Base-by-base conservation (phyloP, 75 land plant species). In the Sequoiadendron giganteum region DNA sequence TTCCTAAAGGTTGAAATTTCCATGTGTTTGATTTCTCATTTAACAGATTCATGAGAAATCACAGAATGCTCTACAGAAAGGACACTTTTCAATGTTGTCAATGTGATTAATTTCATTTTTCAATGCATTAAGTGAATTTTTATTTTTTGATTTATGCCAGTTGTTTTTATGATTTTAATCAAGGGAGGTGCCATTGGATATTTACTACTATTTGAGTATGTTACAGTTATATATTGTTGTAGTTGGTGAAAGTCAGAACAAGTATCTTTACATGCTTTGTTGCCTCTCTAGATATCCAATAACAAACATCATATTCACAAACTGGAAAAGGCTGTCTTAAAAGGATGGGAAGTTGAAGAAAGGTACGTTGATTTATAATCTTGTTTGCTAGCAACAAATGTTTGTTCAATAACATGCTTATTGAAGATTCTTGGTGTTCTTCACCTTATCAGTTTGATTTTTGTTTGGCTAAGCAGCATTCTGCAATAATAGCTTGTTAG, bases 281-380 rank as follows among this genome's bases (percentile, higher is more conserved):
- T 56, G 72, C 54, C 48, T 87, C 9, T 43, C 38, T 84, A 96
- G 97, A 94, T 90, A 58, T 85, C 78, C 34, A 90, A 80, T 75
- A 96, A 93, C 40, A 91, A 90, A 86, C 75, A 61, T 36, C 87
- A 86, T 78, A 83, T 94, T 2, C 72, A 78, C 55, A 88, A 89
- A 40, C 77, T 96, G 30, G 90, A 95, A 90, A 89, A 87, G 47
- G 86, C 90, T 80, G 91, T 93, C 21, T 42, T 88, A 28, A 88
- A 85, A n/a, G 68, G 68, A 45, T 91, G 81, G 82, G 93, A 90
- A 76, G 73, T 52, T 82, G 95, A 96, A 90, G 98, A 95, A 73
- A 94, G 93, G 98, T 96, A 30, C 38, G 30, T 7, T 52, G 15
- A 28, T 49, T 47, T 48, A 13, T 45, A 32, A 48, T 49, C 38